Conservation (phyloP, 2,329 filamentous ascomycete species). For the Gaeumannomyces tritici region DNA sequence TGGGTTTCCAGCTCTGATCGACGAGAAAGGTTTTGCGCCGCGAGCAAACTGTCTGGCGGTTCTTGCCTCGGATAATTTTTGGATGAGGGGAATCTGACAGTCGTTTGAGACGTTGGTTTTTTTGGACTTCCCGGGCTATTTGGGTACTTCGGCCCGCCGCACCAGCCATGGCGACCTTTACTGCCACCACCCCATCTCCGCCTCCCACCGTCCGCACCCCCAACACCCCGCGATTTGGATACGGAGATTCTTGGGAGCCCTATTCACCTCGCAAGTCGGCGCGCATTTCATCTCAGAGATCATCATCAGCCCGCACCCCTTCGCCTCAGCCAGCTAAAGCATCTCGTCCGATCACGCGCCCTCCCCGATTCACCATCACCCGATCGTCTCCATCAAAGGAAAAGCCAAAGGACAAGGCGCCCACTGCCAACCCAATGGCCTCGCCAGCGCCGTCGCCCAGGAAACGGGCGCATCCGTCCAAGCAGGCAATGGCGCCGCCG, state of each 20-base stretch:
- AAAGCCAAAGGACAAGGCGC: not conserved
- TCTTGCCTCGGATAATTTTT: not conserved
- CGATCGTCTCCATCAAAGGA: conserved; percentile 8
- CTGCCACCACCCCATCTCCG: conserved; percentile 51
- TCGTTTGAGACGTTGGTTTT: not conserved
- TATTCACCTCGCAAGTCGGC: conserved; percentile 63
- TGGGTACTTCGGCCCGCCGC: not conserved
- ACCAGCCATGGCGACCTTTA: conserved; percentile 2
- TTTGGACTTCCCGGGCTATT: not conserved
- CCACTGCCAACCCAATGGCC: conserved; percentile 18
- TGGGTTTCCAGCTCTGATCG: not conserved
- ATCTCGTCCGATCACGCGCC: conserved; percentile 9
- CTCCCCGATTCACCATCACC: conserved; percentile 16
- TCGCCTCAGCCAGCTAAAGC: conserved; percentile 30
- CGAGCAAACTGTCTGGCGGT: not conserved
- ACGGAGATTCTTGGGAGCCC: conserved; percentile 60
- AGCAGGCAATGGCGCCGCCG: conserved; percentile 24
- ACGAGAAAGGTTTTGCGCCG: not conserved
- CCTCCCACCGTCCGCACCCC: conserved; percentile 52
- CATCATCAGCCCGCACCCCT: conserved; percentile 39
- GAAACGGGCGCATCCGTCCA: conserved; percentile 39
- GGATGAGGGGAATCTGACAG: not conserved
- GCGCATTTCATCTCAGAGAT: conserved; percentile 49
- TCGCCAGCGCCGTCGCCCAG: conserved; percentile 36
- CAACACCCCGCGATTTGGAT: conserved; percentile 58